Evolutionary conservation across 495 filamentous ascomycete species (phyloP), one percentile per base, ranked within the genome.

Genomic region (Aspergillus nidulans): DNA sequence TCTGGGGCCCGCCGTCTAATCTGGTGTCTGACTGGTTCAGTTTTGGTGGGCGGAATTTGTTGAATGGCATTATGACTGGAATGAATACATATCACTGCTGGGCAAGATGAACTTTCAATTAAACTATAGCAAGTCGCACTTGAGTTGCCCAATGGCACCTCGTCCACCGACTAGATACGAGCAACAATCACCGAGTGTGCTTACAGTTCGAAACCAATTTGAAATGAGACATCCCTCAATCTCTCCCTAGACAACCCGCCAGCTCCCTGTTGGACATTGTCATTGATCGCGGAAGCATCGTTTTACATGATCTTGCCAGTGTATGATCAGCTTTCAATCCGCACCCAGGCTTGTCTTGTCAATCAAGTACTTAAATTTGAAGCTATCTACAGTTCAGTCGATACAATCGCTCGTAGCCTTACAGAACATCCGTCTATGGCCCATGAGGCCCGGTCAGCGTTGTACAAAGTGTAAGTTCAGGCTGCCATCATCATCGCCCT

Each of bases 241-340:
- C 49, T 26, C 7, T 38, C 6, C 40, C 52, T 2, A 4, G 1
- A 13, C 52, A 54, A 39, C 10, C 52, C 52, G 6, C 52, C 52
- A 12, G 25, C 26, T 34, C 15, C 30, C 30, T 34, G 9, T 12
- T 34, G 30, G 4, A 65, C 60, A 32, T 60, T 63, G 49, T 60
- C 52, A 47, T 65, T 65, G 7, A n/a, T 43, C 24, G 19, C 60
- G 63, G 42, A 60, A 65, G n/a, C 60, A 18, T 1, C 13, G 0
- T 6, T 26, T 6, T 18, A 48, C 43, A 48, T 36, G 36, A 39
- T 63, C 54, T 7, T 53, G 60, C 1, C 52, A 54, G 6, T 55
- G 46, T 23, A 65, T 58, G 3, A 42, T 43, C 2, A 55, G 55
- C 44, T 59, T 36, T 58, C 61, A 63, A 21, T 63, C n/a, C 61